Conservation (phyloP, 164 flowering plant species). For the Magnolia kwangsiensis region DNA sequence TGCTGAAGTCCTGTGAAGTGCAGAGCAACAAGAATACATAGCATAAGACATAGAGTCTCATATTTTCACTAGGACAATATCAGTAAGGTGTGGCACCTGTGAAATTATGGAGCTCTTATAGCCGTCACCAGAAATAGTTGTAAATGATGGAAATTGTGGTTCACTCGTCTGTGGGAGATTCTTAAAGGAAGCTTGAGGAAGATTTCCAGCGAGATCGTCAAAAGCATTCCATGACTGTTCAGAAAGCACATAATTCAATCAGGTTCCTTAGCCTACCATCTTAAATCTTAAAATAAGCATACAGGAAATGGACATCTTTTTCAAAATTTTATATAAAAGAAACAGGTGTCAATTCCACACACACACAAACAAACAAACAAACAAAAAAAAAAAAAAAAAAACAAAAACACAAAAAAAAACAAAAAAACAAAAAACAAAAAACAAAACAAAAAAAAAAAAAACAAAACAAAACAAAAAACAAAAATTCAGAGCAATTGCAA, state of each 20-base stretch:
- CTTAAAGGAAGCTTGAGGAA: constrained; percentile 20
- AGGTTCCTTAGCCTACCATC: constrained; percentile 3
- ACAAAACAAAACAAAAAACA: too few relatives aligned
- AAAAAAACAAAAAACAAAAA: too few relatives aligned
- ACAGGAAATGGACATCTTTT: neutral
- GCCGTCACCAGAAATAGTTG: constrained; percentile 29
- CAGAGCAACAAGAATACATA: constrained; percentile 5
- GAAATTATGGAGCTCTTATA: constrained; percentile 20
- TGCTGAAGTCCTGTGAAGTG: constrained; percentile 28
- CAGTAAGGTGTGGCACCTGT: constrained; percentile 33
- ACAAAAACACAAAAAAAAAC: too few relatives aligned
- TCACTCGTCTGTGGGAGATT: constrained; percentile 23
- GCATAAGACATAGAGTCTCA: neutral
- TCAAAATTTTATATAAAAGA: neutral
- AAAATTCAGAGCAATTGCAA: too few relatives aligned
- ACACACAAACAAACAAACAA: too few relatives aligned
- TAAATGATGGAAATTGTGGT: constrained; percentile 21
- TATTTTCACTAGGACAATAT: neutral
- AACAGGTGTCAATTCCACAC: too few relatives aligned
- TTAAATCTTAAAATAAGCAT: neutral
- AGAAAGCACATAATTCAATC: neutral
- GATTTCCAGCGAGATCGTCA: constrained; percentile 34
- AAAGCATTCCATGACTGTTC: constrained; percentile 77
- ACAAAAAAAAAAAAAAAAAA: too few relatives aligned
- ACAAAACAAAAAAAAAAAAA: too few relatives aligned